These are phyloP conservation scores for Hypoxylon fuscum DNA, from an alignment of 495 filamentous ascomycete genomes.

Conservation along the genomic window DNA sequence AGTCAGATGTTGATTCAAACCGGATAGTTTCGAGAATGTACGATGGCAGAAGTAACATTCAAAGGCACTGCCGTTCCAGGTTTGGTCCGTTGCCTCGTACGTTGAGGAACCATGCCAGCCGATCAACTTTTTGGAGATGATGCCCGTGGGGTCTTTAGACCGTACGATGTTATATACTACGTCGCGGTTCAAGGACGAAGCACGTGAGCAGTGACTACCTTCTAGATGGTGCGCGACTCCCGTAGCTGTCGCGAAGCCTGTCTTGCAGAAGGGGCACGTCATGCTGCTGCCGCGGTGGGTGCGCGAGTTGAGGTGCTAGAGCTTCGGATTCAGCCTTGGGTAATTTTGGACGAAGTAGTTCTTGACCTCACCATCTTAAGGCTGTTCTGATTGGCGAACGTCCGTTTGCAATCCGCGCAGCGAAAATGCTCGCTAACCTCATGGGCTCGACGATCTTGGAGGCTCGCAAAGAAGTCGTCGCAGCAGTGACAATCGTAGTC, in stretches of 20 bases:
- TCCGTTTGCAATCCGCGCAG: slow-evolving; percentile 42
- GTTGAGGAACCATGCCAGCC: slow-evolving; percentile 28
- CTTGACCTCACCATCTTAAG: slow-evolving; percentile 39
- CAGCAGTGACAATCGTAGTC: slow-evolving; percentile 38
- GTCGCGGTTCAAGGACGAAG: slow-evolving; percentile 39
- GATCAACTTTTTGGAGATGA: slow-evolving; percentile 49
- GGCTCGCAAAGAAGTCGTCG: slow-evolving; percentile 3
- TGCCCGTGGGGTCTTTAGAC: slow-evolving; percentile 40
- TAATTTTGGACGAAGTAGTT: not conserved
- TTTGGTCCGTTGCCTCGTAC: slow-evolving; percentile 31
- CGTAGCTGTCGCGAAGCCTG: slow-evolving; percentile 38
- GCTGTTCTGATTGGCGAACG: slow-evolving; percentile 42
- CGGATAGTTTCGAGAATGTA: slow-evolving; percentile 8
- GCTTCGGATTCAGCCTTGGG: not conserved
- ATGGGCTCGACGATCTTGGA: slow-evolving; percentile 15
- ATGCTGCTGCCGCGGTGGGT: slow-evolving; percentile 39
- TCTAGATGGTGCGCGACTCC: slow-evolving; percentile 49
- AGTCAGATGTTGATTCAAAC: slow-evolving; percentile 47
- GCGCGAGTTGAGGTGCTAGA: slow-evolving; percentile 44
- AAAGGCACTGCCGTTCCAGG: slow-evolving; percentile 41
- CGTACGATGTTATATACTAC: slow-evolving; percentile 43
- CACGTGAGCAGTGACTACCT: slow-evolving; percentile 30
- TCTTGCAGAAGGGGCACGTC: slow-evolving; percentile 46
- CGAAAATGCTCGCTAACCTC: slow-evolving; percentile 37
- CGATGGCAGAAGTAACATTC: slow-evolving; percentile 49